A percentile compares a stretch with the other conserved stretches of the same genome.
Conservation (phyloP, 1,139 yeast genomes). For the Magnusiomyces magnusii region DNA sequence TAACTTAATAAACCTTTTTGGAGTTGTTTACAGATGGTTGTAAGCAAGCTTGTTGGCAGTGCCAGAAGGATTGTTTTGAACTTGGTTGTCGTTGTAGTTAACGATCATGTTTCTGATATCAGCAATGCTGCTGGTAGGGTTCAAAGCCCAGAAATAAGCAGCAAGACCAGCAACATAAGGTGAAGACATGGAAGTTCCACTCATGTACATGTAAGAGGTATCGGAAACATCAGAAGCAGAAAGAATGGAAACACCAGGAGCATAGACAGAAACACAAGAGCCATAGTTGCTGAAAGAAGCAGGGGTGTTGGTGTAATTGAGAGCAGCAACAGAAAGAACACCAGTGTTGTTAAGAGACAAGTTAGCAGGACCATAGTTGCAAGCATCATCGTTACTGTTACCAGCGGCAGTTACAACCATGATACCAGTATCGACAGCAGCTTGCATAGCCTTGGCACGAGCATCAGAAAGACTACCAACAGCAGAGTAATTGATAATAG, state of each 20-base stretch:
- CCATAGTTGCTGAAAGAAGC: conserved; percentile 51
- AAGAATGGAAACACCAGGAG: conserved; percentile 74
- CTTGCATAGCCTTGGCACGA: conserved; percentile 73
- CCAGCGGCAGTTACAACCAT: conserved; percentile 89
- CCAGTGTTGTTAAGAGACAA: conserved; percentile 45
- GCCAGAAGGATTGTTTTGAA: conserved; percentile 17
- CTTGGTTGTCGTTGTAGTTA: conserved; percentile 21
- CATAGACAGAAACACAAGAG: conserved; percentile 76
- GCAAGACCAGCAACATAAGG: conserved; percentile 74
- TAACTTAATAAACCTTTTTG: background rate
- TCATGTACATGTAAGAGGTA: conserved; percentile 70
- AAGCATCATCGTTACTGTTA: conserved; percentile 78
- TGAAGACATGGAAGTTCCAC: conserved; percentile 92
- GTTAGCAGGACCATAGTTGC: conserved; percentile 76
- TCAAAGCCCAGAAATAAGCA: conserved; percentile 17
- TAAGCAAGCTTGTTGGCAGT: conserved; percentile 27
- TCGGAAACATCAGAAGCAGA: conserved; percentile 51
- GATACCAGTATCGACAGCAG: conserved; percentile 72
- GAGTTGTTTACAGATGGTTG: conserved; percentile 18
- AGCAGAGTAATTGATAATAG: conserved; percentile 84
- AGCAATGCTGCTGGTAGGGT: conserved; percentile 5
- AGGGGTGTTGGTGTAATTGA: conserved; percentile 64
- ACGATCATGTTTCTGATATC: conserved; percentile 18
- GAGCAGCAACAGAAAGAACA: conserved; percentile 63
- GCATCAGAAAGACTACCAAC: conserved; percentile 86